phyloP scores from a whole-genome alignment of 805 yeast genomes.

The Zygosaccharomyces gambellarensis region DNA sequence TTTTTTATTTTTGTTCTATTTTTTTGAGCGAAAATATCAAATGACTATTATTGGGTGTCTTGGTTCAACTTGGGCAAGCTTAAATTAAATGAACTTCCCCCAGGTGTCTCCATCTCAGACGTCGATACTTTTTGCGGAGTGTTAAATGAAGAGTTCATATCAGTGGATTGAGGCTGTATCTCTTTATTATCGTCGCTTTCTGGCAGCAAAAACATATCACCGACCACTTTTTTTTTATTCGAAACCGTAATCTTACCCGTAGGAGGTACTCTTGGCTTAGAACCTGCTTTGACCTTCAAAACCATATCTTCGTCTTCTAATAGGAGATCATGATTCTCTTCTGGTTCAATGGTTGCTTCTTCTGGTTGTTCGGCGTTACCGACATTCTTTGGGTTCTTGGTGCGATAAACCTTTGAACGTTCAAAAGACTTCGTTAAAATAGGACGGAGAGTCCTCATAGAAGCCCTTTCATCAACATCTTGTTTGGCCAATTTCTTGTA shows the following conservation, averaged over 20 bases:
- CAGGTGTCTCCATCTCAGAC: conserved; percentile 7
- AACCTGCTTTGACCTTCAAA: conserved; percentile 60
- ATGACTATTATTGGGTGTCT: background rate
- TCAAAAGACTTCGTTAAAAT: conserved; percentile 43
- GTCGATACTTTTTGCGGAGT: background rate
- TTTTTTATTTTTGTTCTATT: background rate
- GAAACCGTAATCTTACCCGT: conserved; percentile 73
- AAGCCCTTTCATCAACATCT: conserved; percentile 44
- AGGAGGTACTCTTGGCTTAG: conserved; percentile 81
- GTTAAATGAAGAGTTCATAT: background rate
- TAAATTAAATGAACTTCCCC: conserved; percentile 18
- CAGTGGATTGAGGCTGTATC: conserved; percentile 3
- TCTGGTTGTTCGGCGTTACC: conserved; percentile 27
- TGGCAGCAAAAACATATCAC: conserved; percentile 50
- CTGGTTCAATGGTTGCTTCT: conserved; percentile 20
- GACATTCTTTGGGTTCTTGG: conserved; percentile 42
- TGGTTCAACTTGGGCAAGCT: conserved; percentile 19
- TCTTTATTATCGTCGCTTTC: conserved; percentile 25
- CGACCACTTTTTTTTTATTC: conserved; percentile 62
- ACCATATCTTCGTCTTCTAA: conserved; percentile 85
- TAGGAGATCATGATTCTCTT: conserved; percentile 40
- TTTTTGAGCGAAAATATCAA: background rate
- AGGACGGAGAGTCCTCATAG: conserved; percentile 52
- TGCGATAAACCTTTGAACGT: conserved; percentile 40
- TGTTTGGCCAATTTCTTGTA: conserved; percentile 50